Evolutionary conservation across 192 early-diverging fungal genomes (phyloP).

Genomic region (Coemansia reversa): DNA sequence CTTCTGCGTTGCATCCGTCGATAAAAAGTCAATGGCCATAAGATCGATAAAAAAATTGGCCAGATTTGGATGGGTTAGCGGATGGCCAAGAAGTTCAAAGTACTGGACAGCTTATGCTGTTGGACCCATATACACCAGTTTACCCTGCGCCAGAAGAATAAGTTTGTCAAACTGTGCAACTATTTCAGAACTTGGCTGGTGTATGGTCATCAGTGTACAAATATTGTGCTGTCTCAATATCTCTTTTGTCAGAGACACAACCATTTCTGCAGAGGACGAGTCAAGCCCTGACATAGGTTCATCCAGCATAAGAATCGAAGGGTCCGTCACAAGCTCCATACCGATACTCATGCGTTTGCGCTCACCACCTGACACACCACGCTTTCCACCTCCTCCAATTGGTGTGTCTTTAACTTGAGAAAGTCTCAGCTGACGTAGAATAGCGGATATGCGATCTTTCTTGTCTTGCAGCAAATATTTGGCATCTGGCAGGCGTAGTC

Average conservation of each 20-base stretch:
- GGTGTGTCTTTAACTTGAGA: conserved; percentile 3
- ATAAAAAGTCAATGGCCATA: conserved; percentile 44
- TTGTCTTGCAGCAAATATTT: conserved; percentile 55
- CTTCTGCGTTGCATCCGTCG: conserved; percentile 23
- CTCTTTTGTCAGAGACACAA: conserved; percentile 57
- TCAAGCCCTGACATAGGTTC: conserved; percentile 68
- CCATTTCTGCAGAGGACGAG: conserved; percentile 58
- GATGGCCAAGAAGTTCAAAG: conserved; percentile 54
- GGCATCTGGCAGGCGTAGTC: conserved; percentile 60
- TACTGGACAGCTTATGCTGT: conserved; percentile 34
- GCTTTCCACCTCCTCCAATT: conserved; percentile 42
- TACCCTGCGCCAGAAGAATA: conserved; percentile 64
- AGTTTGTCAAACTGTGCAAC: conserved; percentile 76
- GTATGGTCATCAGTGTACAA: conserved; percentile 80
- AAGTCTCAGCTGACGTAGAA: conserved; percentile 64
- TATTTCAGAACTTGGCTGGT: conserved; percentile 80
- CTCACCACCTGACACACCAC: conserved; percentile 57
- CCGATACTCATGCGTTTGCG: conserved; percentile 51
- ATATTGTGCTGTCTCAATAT: conserved; percentile 58
- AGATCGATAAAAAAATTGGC: conserved; percentile 69
- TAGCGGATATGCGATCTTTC: conserved; percentile 57
- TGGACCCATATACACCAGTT: conserved; percentile 59
- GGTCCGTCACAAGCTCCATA: conserved; percentile 54
- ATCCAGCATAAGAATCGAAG: conserved; percentile 51
- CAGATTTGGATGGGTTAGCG: conserved; percentile 60